A percentile compares a stretch with the other conserved stretches of the same genome.
Evolutionary conservation across 345 rosid species (phyloP).

Genomic region (Heritiera littoralis): DNA sequence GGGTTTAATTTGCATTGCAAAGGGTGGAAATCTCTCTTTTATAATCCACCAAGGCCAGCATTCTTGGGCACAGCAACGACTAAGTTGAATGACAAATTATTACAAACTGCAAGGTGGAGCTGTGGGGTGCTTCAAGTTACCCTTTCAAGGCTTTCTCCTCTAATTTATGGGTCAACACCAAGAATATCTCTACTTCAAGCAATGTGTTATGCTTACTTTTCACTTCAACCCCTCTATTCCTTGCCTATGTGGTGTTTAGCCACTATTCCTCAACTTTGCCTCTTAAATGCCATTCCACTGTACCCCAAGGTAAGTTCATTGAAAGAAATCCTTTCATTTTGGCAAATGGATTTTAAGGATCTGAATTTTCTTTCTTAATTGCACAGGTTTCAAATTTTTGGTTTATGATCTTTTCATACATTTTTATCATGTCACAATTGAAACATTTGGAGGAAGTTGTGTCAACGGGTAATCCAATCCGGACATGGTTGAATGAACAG

Average conservation of each 20-base stretch:
- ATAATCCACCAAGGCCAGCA: constrained; percentile 1
- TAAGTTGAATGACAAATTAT: constrained; percentile 33
- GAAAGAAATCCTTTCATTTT: not conserved
- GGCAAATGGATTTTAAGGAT: not conserved
- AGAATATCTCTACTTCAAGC: constrained; percentile 12
- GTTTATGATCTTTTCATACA: constrained; percentile 31
- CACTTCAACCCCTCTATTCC: constrained; percentile 14
- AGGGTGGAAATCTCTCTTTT: constrained; percentile 41
- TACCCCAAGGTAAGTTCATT: constrained; percentile 17
- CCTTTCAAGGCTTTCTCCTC: constrained; percentile 12
- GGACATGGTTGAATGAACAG: constrained; percentile 35
- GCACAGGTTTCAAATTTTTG: constrained; percentile 33
- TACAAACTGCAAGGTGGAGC: constrained; percentile 44
- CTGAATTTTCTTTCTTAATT: not conserved
- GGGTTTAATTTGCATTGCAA: constrained; percentile 36
- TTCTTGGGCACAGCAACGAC: constrained; percentile 33
- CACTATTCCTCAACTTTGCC: constrained; percentile 20
- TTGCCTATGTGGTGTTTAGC: constrained; percentile 12
- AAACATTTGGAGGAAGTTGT: constrained; percentile 41
- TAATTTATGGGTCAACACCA: not conserved
- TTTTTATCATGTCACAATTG: constrained; percentile 27
- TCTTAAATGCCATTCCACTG: constrained; percentile 11
- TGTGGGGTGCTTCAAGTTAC: constrained; percentile 30
- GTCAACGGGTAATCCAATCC: constrained; percentile 29
- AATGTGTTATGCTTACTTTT: constrained; percentile 17